Percentiles rank a stretch among this genome's conserved stretches.
phyloP scores from a whole-genome alignment of 805 yeast genomes.

The Metschnikowia bowlesiae region DNA sequence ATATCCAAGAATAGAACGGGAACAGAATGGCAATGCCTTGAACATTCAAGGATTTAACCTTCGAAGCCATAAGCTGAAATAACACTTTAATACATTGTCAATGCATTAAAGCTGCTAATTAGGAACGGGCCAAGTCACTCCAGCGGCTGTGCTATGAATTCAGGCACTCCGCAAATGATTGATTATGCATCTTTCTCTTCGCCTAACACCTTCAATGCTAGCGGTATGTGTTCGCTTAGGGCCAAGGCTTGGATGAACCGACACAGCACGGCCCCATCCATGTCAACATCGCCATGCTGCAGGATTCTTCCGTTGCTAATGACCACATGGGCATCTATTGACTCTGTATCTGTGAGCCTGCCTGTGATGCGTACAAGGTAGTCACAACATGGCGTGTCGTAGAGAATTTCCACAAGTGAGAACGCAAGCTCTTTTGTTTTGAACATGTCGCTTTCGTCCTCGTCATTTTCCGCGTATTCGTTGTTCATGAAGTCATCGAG shows the following conservation, averaged over 20 bases:
- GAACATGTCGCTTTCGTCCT: background rate
- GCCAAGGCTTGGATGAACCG: conserved; percentile 25
- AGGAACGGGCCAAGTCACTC: no score
- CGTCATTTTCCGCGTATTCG: conserved; percentile 9
- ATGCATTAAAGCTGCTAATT: no score
- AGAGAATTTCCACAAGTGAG: conserved; percentile 22
- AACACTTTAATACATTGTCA: no score
- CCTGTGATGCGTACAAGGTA: conserved; percentile 20
- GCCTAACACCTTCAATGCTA: conserved; percentile 17
- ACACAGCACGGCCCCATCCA: conserved; percentile 18
- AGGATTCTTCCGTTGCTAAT: conserved; percentile 30
- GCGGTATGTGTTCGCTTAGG: conserved; percentile 29
- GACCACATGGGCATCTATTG: conserved; percentile 19
- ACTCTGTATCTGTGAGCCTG: conserved; percentile 1
- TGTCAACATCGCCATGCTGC: conserved; percentile 17
- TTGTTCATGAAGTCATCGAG: conserved; percentile 27
- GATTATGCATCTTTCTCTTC: background rate
- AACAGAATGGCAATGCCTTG: no score
- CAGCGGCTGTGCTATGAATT: no score
- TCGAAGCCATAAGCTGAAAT: no score
- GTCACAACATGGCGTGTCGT: conserved; percentile 22
- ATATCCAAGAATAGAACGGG: no score
- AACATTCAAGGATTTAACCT: no score
- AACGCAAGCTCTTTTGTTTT: conserved; percentile 6
- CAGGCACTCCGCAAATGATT: no score